phyloP scores from a whole-genome alignment of 2,329 filamentous ascomycete species.

The Dactylonectria macrodidyma region DNA sequence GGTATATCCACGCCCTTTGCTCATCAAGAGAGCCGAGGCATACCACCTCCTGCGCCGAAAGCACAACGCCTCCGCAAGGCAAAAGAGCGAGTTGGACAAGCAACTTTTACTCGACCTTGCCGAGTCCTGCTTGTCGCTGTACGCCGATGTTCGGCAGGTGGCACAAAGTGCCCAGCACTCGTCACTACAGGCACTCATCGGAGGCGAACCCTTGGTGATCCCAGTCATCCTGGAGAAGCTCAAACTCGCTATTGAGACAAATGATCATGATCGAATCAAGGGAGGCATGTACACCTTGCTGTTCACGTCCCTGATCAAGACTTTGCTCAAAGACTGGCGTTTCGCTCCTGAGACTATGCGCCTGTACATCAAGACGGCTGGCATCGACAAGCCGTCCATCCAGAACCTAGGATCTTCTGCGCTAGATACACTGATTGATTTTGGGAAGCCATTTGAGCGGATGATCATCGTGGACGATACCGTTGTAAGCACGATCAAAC shows the following conservation, averaged over 20 bases:
- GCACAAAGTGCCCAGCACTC: conserved; percentile 95
- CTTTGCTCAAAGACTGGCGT: conserved; percentile 92
- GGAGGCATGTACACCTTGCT: conserved; percentile 92
- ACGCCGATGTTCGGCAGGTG: conserved; percentile 95
- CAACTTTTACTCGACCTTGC: conserved; percentile 87
- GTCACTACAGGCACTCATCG: conserved; percentile 91
- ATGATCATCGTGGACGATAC: conserved; percentile 86
- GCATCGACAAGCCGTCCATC: conserved; percentile 94
- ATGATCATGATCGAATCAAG: conserved; percentile 93
- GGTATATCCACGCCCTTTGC: conserved; percentile 90
- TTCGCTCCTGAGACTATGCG: conserved; percentile 92
- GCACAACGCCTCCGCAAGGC: conserved; percentile 90
- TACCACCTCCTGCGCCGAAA: conserved; percentile 96
- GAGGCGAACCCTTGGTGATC: conserved; percentile 89
- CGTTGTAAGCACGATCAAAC: conserved; percentile 80
- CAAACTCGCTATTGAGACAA: conserved; percentile 81
- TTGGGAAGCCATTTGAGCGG: conserved; percentile 88
- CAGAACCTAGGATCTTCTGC: conserved; percentile 88
- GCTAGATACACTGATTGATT: conserved; percentile 90
- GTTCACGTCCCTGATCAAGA: conserved; percentile 90
- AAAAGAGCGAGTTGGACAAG: conserved; percentile 92
- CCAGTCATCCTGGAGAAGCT: conserved; percentile 87
- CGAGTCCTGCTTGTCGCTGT: conserved; percentile 89
- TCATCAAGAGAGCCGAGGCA: conserved; percentile 92
- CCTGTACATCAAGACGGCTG: conserved; percentile 89